phyloP scores from a whole-genome alignment of 2,329 filamentous ascomycete species.

The Myrmaecium sp. region DNA sequence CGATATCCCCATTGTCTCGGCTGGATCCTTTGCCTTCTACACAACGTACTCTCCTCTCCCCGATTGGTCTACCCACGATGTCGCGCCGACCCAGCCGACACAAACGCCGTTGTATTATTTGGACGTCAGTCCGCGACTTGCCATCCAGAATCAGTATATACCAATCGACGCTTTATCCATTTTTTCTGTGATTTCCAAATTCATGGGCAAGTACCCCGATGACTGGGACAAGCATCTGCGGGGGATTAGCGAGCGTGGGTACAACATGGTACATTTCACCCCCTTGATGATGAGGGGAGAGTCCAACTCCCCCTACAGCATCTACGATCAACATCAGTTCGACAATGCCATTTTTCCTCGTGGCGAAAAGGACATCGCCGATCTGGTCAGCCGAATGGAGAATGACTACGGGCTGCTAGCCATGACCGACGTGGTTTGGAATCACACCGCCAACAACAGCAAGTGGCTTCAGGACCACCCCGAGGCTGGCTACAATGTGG shows the following conservation, averaged over 20 bases:
- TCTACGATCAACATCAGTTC: constrained; percentile 82
- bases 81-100: constrained; percentile 36
- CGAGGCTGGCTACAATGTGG: constrained; percentile 86
- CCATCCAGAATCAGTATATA: constrained; percentile 54
- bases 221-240: constrained; percentile 83
- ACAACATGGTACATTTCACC: constrained; percentile 99
- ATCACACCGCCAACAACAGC: constrained; percentile 93
- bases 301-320: constrained; percentile 94
- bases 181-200: constrained; percentile 92
- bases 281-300: constrained; percentile 74
- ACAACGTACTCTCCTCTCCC: constrained; percentile 82
- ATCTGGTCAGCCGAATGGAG: constrained; percentile 67
- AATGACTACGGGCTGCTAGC: constrained; percentile 69
- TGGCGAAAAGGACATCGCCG: constrained; percentile 65
- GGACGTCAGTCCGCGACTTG: constrained; percentile 72
- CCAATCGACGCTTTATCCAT: constrained; percentile 78
- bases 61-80: constrained; percentile 46
- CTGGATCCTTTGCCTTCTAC: constrained; percentile 89
- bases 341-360: constrained; percentile 67
- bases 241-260: constrained; percentile 78
- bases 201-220: constrained; percentile 81
- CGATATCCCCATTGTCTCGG: constrained; percentile 64
- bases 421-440: constrained; percentile 92
- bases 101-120: constrained; percentile 75
- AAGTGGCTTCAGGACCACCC: constrained; percentile 89